Evolutionary conservation across 2,329 filamentous ascomycete species (phyloP).

Genomic region (Penicillium sp.): DNA sequence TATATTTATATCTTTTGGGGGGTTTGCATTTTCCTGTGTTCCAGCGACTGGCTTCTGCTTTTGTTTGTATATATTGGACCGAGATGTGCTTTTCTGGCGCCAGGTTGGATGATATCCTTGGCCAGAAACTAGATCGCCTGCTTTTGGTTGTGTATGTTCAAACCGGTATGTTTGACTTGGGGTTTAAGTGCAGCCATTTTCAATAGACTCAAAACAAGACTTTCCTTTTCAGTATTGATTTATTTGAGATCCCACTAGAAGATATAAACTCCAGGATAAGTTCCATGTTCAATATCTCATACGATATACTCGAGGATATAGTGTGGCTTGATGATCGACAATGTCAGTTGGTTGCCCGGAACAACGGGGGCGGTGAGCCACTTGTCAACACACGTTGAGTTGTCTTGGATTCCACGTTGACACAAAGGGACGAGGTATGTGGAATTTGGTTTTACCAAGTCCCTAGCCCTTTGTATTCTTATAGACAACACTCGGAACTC

Average conservation of each 20-base stretch:
- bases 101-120: constrained; percentile 1
- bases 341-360: constrained; percentile 17
- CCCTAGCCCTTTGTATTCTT: background rate
- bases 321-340: constrained; percentile 7
- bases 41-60: constrained; percentile 3
- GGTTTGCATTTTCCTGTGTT: constrained; percentile 11
- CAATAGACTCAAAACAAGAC: background rate
- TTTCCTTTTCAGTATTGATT: background rate
- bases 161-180: background rate
- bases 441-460: constrained; percentile 1
- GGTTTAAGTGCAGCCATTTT: background rate
- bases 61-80: background rate
- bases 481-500: background rate
- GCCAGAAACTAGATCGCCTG: background rate
- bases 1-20: constrained; percentile 18
- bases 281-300: background rate
- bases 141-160: background rate
- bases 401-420: constrained; percentile 4
- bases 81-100: background rate
- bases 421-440: constrained; percentile 2
- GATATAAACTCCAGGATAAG: accelerated
- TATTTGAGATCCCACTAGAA: background rate
- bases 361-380: constrained; percentile 22
- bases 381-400: constrained; percentile 15
- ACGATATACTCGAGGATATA: background rate